A percentile compares a stretch with the other conserved stretches of the same genome.
phyloP scores from a whole-genome alignment of 1,284 basidiomycete genomes.

The Megacollybia platyphylla region DNA sequence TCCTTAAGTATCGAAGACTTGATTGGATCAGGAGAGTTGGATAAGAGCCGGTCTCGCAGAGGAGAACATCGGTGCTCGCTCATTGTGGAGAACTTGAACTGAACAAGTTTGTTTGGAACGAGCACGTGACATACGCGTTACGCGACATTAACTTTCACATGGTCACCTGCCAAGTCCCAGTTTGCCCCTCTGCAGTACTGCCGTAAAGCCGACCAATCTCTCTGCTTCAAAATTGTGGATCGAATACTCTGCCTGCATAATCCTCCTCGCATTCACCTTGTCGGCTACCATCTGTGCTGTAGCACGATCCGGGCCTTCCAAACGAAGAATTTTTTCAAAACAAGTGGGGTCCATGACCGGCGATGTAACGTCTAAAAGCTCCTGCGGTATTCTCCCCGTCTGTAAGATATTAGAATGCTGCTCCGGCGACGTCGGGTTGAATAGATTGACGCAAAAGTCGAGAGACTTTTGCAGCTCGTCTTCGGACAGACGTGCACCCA shows the following conservation, averaged over 20 bases:
- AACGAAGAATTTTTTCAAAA: conserved; percentile 19
- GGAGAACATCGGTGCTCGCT: conserved; percentile 16
- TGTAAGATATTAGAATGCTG: conserved; percentile 25
- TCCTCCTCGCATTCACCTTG: conserved; percentile 38
- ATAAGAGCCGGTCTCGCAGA: conserved; percentile 46
- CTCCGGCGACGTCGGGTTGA: conserved; percentile 43
- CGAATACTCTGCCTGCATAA: conserved; percentile 37
- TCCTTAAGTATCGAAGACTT: conserved; percentile 49
- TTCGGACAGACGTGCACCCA: conserved; percentile 56
- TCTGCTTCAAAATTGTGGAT: conserved; percentile 44
- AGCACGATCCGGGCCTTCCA: conserved; percentile 14
- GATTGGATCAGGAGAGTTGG: conserved; percentile 50
- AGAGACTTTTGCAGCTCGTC: conserved; percentile 53
- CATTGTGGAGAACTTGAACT: not conserved
- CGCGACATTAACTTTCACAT: too few species aligned
- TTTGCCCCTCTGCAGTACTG: conserved; percentile 29
- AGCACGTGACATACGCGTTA: not conserved
- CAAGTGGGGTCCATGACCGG: conserved; percentile 28
- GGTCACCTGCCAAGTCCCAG: conserved; percentile 24
- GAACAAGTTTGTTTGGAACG: not conserved
- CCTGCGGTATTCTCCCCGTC: conserved; percentile 15
- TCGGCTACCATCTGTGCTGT: conserved; percentile 31
- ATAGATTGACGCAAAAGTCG: conserved; percentile 46
- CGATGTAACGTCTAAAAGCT: conserved; percentile 30
- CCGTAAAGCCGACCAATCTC: conserved; percentile 31